phyloP scores from a whole-genome alignment of 2,329 filamentous ascomycete species.

The Zasmidium citrigriseum region DNA sequence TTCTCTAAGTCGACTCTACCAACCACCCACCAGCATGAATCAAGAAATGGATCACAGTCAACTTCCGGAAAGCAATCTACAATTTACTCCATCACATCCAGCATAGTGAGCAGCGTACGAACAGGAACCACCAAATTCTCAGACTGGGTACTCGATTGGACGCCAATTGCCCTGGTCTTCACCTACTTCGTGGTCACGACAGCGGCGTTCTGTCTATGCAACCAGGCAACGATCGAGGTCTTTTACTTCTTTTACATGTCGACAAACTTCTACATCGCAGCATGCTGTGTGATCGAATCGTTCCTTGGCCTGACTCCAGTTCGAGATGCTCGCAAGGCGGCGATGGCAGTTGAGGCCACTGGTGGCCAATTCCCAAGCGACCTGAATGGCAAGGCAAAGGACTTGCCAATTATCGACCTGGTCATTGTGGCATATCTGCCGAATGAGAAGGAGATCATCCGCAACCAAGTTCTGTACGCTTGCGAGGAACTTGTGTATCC shows the following conservation, averaged over 20 bases:
- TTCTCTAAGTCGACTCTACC: slow-evolving; percentile 13
- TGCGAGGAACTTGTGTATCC: slow-evolving; percentile 51
- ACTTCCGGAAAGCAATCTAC: slow-evolving; percentile 11
- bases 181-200: slow-evolving; percentile 35
- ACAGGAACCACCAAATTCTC: slow-evolving; percentile 24
- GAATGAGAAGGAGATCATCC: slow-evolving; percentile 53
- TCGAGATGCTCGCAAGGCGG: slow-evolving; percentile 29
- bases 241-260: slow-evolving; percentile 38
- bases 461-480: slow-evolving; percentile 49
- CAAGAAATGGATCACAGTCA: slow-evolving; percentile 3
- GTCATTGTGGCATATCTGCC: slow-evolving; percentile 54
- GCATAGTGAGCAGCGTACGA: slow-evolving; percentile 12
- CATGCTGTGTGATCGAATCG: slow-evolving; percentile 30
- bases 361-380: slow-evolving; percentile 27
- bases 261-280: slow-evolving; percentile 35
- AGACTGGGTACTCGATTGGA: slow-evolving; percentile 34
- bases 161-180: slow-evolving; percentile 30
- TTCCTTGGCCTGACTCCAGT: slow-evolving; percentile 35
- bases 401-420: slow-evolving; percentile 48
- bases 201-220: slow-evolving; percentile 32
- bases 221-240: slow-evolving; percentile 29
- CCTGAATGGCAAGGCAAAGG: slow-evolving; percentile 25
- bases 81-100: slow-evolving; percentile 15
- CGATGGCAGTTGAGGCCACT: slow-evolving; percentile 29
- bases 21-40: slow-evolving; percentile 9